phyloP scores from a whole-genome alignment of 352 stramenopile species.

The Globisporangium orthogonon region DNA sequence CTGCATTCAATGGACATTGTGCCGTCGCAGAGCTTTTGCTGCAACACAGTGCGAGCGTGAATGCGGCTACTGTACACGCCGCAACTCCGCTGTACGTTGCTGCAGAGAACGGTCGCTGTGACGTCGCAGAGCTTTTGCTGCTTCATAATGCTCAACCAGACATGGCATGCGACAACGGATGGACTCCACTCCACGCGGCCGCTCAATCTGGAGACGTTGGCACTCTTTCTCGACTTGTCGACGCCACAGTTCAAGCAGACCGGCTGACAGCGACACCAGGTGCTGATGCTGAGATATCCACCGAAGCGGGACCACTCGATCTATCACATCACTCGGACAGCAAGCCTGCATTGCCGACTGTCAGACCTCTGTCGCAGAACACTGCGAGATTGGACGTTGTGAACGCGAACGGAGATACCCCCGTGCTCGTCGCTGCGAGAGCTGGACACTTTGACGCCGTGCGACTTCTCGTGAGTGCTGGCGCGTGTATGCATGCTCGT shows the following conservation, averaged over 20 bases:
- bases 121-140: conserved; percentile 31
- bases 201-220: conserved; percentile 20
- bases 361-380: background rate
- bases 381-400: background rate
- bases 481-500: background rate
- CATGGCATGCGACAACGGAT: conserved; percentile 25
- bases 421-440: background rate
- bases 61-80: too few species aligned
- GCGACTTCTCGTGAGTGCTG: background rate
- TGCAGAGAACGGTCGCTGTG: conserved; percentile 26
- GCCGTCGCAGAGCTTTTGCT: too few species aligned
- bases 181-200: conserved; percentile 32
- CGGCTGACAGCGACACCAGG: too few species aligned
- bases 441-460: background rate
- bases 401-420: background rate
- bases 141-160: conserved; percentile 31
- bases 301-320: too few species aligned
- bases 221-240: background rate
- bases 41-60: too few species aligned
- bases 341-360: too few species aligned
- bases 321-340: too few species aligned
- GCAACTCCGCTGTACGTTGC: conserved; percentile 34
- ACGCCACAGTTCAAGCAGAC: background rate
- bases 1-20: too few species aligned
- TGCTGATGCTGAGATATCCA: too few species aligned